Evolutionary conservation across 176 grass and related monocot species (phyloP), one percentile per base, ranked within the genome.

Genomic region (Themeda triandra): DNA sequence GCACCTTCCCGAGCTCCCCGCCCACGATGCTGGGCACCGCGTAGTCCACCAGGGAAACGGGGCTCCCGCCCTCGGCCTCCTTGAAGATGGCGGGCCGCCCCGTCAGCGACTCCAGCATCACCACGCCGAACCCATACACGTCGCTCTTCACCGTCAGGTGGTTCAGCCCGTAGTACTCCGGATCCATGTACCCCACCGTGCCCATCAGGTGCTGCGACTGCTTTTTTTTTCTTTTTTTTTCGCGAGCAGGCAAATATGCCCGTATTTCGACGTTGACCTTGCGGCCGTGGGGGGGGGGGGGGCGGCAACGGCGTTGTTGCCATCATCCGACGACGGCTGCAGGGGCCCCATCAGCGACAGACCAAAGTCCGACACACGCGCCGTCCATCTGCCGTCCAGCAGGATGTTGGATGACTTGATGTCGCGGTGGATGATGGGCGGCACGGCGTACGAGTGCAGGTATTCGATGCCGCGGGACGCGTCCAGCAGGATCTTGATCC

Each of bases 151-250:
- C 82, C 68, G 7, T 56, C 8, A 21, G 2, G 21, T 23, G 6
- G 1, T 21, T 15, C 7, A 21, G 13, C 1, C 18, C 8, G 67
- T 95, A 95, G 78, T 94, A 95, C 84, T 98, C 92, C 13, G 92
- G 95, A 80, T 95, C 95, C 92, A 98, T 92, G 95, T 98, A 98
- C 31, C 95, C 95, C 15, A 98, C 91, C 33, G 95, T 95, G n/a
- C 0, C 95, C 95, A n/a, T n/a, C 37, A n/a, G n/a, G n/a, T n/a
- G n/a, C n/a, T n/a, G n/a, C n/a, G n/a, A n/a, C n/a, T 39, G 4
- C 14, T 12, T 0, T 12, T 11, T 14, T 0, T 48, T 1, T 4
- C 10, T n/a, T n/a, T n/a, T n/a, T n/a, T n/a, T n/a, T n/a, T 1
- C 49, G 2, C 10, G 7, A 40, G 18, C n/a, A n/a, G n/a, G n/a